Evolutionary conservation across 805 yeast species (phyloP), one percentile per base, ranked within the genome.

Genomic region (Nakazawaea anatomiae): DNA sequence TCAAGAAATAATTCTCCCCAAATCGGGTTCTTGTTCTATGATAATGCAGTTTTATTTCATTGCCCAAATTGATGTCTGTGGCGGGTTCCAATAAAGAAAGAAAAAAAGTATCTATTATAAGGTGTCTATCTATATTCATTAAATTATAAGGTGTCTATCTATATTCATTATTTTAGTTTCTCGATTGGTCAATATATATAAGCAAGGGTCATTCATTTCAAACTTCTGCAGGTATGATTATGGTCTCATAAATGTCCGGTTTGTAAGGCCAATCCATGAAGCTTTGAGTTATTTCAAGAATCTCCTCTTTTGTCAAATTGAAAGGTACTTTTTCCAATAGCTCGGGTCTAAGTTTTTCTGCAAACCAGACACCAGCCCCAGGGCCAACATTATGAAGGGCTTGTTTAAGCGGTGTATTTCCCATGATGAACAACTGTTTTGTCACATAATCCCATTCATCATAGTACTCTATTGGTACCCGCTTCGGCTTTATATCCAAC

Each of bases 241-340:
- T 6, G n/a, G 31, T 43, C 34, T 49, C 48, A 5, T 41, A 61
- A 51, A 68, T 63, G 51, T 69, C 76, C 0, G 96, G 97, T 64
- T 84, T 89, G 72, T 90, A 92, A 0, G 97, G 94, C 98, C 97
- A 92, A 11, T 67, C 60, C 41, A 71, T 74, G 61, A 85, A 89
- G 2, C 68, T 71, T 3, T 76, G 65, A 8, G 82, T 71, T 5
- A 91, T 61, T 5, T 63, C 56, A 5, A 71, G 52, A 53, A 85
- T 70, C n/a, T 89, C 92, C 1, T 76, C 78, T 2, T 69, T 60
- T 0, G 81, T 70, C 44, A 90, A 67, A 4, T 76, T 74, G 12
- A 68, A 64, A 1, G 85, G 76, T 4, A 63, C 61, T 53, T 72
- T 78, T 12, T 75, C 61, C 47, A 79, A 58, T 1, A 84, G 46